Evolutionary conservation across 306 rosid genomes (phyloP), one percentile per base, ranked within the genome.

Genomic region (Macrotyloma uniflorum): DNA sequence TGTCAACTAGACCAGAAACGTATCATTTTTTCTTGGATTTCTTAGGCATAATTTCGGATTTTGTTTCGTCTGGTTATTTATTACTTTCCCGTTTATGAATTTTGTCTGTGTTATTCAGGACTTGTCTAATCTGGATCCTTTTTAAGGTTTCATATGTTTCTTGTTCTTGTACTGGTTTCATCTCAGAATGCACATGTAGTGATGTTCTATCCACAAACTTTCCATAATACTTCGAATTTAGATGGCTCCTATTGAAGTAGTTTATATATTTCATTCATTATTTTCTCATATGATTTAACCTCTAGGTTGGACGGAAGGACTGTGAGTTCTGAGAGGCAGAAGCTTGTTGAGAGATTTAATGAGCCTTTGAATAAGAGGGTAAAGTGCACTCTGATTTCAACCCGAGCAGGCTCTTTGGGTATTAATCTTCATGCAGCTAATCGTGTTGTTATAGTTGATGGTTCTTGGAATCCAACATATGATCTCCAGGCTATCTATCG

Each of bases 401-500:
- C 98, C 11, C 79, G 97, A 84, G 98, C 98, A n/a, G 97, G 98
- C 81, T 91, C 98, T 40, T 84, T 95, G 81, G 98, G 98, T 72
- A 95, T 95, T 75, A 95, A 95, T 91, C 96, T 95, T 61, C 90
- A 95, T 88, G 91, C 98, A 75, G 98, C 98, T 70, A 95, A 95
- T 69, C 98, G 98, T 5, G 98, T 95, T 71, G 89, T 95, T 72
- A 91, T 95, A 78, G 97, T 95, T 79, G 98, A 95, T 79, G 98
- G 98, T 61, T 95, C 98, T 87, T 95, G 98, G 98, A 95, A 95
- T 84, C 98, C 98, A 1, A 95, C 98, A 8, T 88, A 95, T 74
- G 98, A 95, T 88, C 96, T 95, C 61, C 98, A 95, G 90, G 98
- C 98, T 75, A 95, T 95, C 83, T 95, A 91, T 84, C 98, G 98